Evolutionary conservation across 306 rosid species (phyloP).

Genomic region (Begonia loranthoides): DNA sequence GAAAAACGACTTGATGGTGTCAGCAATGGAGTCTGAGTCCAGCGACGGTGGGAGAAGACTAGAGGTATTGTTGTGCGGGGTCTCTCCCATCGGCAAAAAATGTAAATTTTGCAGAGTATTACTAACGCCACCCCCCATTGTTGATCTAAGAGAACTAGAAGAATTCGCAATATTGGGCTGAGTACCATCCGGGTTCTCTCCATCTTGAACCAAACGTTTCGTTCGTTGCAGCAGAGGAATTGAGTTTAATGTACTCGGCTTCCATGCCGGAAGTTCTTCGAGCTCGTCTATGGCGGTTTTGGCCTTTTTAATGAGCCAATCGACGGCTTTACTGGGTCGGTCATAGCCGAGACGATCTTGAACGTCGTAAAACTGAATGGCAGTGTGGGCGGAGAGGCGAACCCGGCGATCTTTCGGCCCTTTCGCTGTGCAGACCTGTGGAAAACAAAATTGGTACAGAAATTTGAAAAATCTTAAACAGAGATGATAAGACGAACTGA

Average conservation of each 20-base stretch:
- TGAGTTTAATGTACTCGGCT: conserved; percentile 5
- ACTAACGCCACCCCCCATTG: conserved; percentile 1
- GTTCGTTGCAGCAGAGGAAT: conserved; percentile 6
- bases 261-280: conserved; percentile 17
- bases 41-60: conserved; percentile 13
- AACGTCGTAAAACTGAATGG: conserved; percentile 15
- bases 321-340: conserved; percentile 18
- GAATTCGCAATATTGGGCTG: conserved; percentile 16
- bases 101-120: conserved; percentile 12
- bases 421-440: conserved; percentile 11
- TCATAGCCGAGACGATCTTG: conserved; percentile 18
- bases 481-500: no score
- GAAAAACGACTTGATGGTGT: conserved; percentile 6
- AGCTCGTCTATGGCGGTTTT: conserved; percentile 18
- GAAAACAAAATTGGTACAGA: no score
- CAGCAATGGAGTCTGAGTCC: conserved; percentile 10
- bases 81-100: conserved; percentile 16
- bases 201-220: conserved; percentile 6
- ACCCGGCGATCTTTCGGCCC: conserved; percentile 17
- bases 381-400: conserved; percentile 15
- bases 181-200: conserved; percentile 9
- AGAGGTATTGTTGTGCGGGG: conserved; percentile 11
- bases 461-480: no score
- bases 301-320: conserved; percentile 15
- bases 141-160: conserved; percentile 1